Conservation (phyloP, 164 flowering plant genomes). For the Nelumbo lutea region DNA sequence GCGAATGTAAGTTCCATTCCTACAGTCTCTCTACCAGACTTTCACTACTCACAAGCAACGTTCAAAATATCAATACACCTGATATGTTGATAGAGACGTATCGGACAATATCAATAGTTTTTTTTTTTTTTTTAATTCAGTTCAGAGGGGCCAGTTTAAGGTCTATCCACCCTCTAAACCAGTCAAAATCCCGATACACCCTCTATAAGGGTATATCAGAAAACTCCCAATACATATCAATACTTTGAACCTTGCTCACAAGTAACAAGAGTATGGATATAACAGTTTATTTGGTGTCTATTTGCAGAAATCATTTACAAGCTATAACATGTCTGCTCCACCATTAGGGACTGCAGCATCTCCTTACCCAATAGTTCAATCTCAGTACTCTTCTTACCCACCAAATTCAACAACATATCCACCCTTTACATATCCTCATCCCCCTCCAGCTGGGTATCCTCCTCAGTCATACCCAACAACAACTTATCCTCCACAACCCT, state of each 20-base stretch:
- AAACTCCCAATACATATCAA: too few species aligned
- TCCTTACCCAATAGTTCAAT: slow-evolving; percentile 17
- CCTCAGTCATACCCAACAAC: slow-evolving; percentile 23
- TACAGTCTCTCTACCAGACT: background rate
- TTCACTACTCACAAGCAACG: too few species aligned
- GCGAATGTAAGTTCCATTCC: slow-evolving; percentile 42
- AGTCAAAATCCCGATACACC: too few species aligned
- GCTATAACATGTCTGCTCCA: slow-evolving; percentile 50
- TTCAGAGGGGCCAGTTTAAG: too few species aligned
- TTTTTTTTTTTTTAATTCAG: too few species aligned
- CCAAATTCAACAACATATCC: slow-evolving; percentile 22
- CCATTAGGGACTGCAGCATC: slow-evolving; percentile 21
- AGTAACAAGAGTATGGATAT: background rate
- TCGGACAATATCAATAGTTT: too few species aligned
- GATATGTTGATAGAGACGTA: too few species aligned
- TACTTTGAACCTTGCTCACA: too few species aligned
- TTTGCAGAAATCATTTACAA: slow-evolving; percentile 39
- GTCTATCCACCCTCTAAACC: too few species aligned
- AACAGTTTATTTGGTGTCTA: background rate
- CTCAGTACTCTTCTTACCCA: too few species aligned
- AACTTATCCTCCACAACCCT: slow-evolving; percentile 44
- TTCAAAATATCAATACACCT: too few species aligned
- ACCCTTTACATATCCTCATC: slow-evolving; percentile 28
- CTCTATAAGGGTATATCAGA: too few species aligned
- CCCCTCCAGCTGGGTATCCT: slow-evolving; percentile 19